Base-by-base conservation (phyloP, 805 yeast species). In the Suhomyces vadensis region DNA sequence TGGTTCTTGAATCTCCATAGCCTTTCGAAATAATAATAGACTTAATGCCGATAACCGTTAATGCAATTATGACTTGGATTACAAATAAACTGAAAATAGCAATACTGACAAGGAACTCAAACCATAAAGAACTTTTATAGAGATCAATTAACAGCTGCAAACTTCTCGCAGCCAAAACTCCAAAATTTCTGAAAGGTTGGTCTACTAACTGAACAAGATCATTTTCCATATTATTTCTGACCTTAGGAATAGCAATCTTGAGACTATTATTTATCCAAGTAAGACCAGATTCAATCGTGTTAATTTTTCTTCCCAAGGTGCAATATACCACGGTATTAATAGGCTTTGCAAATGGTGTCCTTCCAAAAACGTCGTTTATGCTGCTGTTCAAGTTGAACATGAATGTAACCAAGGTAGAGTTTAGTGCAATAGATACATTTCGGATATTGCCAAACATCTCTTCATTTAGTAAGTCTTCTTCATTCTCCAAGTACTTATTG, bases 261-360 rank as follows among this genome's bases (percentile, higher is more conserved):
- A 90, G 72, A 49, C 86, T 71, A 26, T 83, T 68, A 52, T 83
- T 72, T 1, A 90, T 67, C 97, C 97, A 94, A 1, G 82, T 76
- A 43, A 91, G 64, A 0, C 95, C 98, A 23, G 77, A 58, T 50
- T 86, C 86, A 2, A 89, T 69, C 17, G 75, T 71, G 10, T 71
- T 72, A 5, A 92, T 61, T 55, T 92, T 94, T 39, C 84, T 71
- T 13, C 87, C 92, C 29, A 94, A 71, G 2, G 87, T 79, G 66
- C 99, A 92, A 24, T 83, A 81, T 3, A 91, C 85, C 0, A 89
- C 80, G 0, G 83, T 74, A 22, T 75, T 73, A 37, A 89, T 72
- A 0, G 95, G 86, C 1, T 60, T 59, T 37, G 81, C 78, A 8
- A 92, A 65, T 0, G 85, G 77, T 0, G 97, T 88, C 2, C 74